Conservation (phyloP, 2,329 filamentous ascomycete genomes). For the Alternaria alternata region DNA sequence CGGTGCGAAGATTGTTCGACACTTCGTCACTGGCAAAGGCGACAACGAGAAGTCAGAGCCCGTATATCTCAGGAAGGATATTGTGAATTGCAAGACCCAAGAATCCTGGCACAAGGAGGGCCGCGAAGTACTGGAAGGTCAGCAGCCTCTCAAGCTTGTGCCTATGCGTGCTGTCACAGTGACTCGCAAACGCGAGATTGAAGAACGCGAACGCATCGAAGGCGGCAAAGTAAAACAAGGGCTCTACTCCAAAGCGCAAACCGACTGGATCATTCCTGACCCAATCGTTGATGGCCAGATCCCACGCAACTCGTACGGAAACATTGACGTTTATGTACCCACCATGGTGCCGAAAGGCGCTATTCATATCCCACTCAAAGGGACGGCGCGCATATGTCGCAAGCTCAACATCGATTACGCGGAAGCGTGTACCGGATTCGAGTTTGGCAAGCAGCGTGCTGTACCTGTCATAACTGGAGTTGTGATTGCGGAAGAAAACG, state of each 20-base stretch:
- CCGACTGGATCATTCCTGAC: conserved; percentile 92
- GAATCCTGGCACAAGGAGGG: conserved; percentile 99
- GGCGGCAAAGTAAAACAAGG: conserved; percentile 88
- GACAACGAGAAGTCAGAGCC: conserved; percentile 77
- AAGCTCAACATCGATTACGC: conserved; percentile 86
- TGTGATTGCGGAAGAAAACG: conserved; percentile 83
- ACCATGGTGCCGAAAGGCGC: conserved; percentile 91
- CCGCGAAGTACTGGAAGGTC: conserved; percentile 73
- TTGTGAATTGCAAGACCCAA: conserved; percentile 85
- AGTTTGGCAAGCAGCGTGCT: conserved; percentile 93
- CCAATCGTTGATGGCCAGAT: conserved; percentile 86
- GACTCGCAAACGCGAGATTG: conserved; percentile 85
- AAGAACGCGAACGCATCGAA: conserved; percentile 78
- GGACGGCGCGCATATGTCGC: conserved; percentile 81
- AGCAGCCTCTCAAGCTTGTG: conserved; percentile 82
- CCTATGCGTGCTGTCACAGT: conserved; percentile 91
- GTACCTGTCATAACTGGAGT: conserved; percentile 92
- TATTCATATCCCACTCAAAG: conserved; percentile 80
- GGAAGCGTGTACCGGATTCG: conserved; percentile 94
- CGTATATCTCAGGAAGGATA: conserved; percentile 80
- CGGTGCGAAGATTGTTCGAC: conserved; percentile 72
- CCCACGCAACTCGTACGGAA: conserved; percentile 93
- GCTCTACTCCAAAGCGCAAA: conserved; percentile 83
- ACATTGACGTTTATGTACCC: conserved; percentile 93
- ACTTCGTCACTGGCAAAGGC: conserved; percentile 79